A percentile compares a stretch with the other conserved stretches of the same genome.
These are phyloP conservation scores for Waitea zeae DNA, from an alignment of 1,284 basidiomycete genomes.

Conservation along the genomic window DNA sequence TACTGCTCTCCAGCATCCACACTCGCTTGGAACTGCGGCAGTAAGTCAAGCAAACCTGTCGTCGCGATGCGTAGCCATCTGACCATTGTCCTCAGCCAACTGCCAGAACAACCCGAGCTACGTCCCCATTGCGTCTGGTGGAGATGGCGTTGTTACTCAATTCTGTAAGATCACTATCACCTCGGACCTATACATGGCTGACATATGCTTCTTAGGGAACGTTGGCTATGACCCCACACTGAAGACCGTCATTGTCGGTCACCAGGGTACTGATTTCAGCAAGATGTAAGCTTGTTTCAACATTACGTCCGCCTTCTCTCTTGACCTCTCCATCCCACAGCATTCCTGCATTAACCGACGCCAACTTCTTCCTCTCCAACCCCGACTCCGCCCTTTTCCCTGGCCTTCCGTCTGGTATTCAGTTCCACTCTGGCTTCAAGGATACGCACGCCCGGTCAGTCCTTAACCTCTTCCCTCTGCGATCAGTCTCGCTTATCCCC, in stretches of 20 bases:
- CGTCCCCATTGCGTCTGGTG: slow-evolving; percentile 7
- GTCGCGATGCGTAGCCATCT: background rate
- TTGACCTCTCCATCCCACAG: slow-evolving; percentile 9
- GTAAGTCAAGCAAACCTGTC: background rate
- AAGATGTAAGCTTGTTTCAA: background rate
- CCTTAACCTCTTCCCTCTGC: background rate
- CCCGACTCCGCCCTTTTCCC: slow-evolving; percentile 18
- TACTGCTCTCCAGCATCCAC: slow-evolving; percentile 17
- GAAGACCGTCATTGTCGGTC: slow-evolving; percentile 11
- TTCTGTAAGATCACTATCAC: slow-evolving; percentile 7
- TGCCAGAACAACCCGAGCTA: slow-evolving; percentile 13
- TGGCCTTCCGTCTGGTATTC: slow-evolving; percentile 11
- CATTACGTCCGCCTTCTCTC: background rate
- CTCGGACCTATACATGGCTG: background rate
- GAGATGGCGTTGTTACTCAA: slow-evolving; percentile 9
- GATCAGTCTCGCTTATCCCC: background rate
- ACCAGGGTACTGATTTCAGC: slow-evolving; percentile 11
- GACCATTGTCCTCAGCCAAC: slow-evolving; percentile 9
- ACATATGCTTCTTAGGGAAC: slow-evolving; percentile 6
- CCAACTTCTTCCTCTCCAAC: slow-evolving; percentile 10
- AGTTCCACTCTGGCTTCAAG: slow-evolving; percentile 18
- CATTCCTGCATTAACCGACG: slow-evolving; percentile 16
- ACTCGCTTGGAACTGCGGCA: slow-evolving; percentile 17
- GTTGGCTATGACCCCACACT: slow-evolving; percentile 11
- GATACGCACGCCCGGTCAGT: slow-evolving; percentile 14